A percentile compares a stretch with the other conserved stretches of the same genome.
phyloP scores from a whole-genome alignment of 148 eudicot species.

The Chenopodium suecicum region DNA sequence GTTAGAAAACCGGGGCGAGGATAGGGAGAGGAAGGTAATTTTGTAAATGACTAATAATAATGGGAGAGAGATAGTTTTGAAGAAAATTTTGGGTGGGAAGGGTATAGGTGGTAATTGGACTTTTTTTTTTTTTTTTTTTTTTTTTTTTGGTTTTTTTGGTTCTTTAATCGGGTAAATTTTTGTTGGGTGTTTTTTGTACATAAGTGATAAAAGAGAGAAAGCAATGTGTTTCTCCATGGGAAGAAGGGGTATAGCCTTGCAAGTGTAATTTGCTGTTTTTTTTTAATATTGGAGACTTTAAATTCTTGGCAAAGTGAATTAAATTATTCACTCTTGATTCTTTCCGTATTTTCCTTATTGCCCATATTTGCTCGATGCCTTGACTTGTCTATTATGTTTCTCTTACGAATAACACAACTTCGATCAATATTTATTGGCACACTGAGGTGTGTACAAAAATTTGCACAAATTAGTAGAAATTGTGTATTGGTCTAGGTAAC shows the following conservation, averaged over 20 bases:
- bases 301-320: conserved; percentile 30
- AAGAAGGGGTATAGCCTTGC: conserved; percentile 25
- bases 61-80: conserved; percentile 14
- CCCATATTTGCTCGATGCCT: not conserved
- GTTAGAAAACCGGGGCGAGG: conserved; percentile 14
- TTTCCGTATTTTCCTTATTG: conserved; percentile 18
- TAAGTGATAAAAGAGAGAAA: conserved; percentile 12
- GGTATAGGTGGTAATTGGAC: conserved; percentile 24
- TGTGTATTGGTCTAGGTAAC: too few relatives aligned
- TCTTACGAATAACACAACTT: too few relatives aligned
- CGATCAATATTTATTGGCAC: too few relatives aligned
- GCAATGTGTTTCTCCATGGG: conserved; percentile 11
- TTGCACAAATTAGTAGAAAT: too few relatives aligned
- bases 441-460: too few relatives aligned
- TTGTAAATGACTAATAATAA: conserved; percentile 27
- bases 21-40: not conserved
- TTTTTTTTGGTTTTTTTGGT: not conserved
- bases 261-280: conserved; percentile 16
- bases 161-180: conserved; percentile 1
- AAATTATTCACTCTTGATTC: conserved; percentile 33
- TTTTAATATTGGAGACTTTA: conserved; percentile 7
- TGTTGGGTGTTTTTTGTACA: conserved; percentile 20
- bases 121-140: too few relatives aligned
- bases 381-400: not conserved
- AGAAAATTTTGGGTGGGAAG: conserved; percentile 24